Evolutionary conservation across 495 filamentous ascomycete species (phyloP), one percentile per base, ranked within the genome.

Genomic region (Lindgomyces ingoldianus): DNA sequence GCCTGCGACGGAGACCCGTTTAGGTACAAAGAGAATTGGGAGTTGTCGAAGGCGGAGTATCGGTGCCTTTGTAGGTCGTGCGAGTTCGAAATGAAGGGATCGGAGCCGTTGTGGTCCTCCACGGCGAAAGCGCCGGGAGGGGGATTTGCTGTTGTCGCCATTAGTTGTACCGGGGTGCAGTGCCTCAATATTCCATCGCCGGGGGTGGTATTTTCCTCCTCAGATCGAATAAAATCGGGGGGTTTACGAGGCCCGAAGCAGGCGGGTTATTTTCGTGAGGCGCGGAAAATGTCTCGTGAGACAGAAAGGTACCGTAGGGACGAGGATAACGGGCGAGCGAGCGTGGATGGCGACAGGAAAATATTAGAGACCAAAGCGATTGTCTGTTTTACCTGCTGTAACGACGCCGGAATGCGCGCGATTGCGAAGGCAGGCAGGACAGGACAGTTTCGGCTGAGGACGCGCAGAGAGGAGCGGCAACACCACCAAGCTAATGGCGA

Each of bases 1-100:
- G 91, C 89, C 69, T 97, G 91, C 30, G 87, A 84, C 33, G 93
- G 91, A 0, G 94, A 96, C 2, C 86, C 79, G 27, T 84, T 81
- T 4, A 88, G 83, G 70, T 89, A 88, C n/a, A 94, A 76, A 36
- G 86, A 87, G 69, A 96, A 90, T 24, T 91, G 75, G 54, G 91
- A 85, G 6, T 81, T 84, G 70, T 95, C 90, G 71, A 94, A 93
- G 47, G 85, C 80, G 24, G 90, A 89, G 73, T 88, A 91, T 55
- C 91, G 86, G 67, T 91, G 83, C 58, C 87, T 80, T 60, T 81
- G 79, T 33, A 82, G 76, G 27, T 64, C 53, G 29, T 69, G 52
- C 75, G 70, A 21, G 60, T 46, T 65, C 45, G 70, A 47, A 52
- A 65, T 44, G 70, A 76, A 77, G 19, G 75, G 74, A 52, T 76